Evolutionary conservation across 805 yeast genomes (phyloP), one percentile per base, ranked within the genome.

Genomic region (Metschnikowia vanudenii): DNA sequence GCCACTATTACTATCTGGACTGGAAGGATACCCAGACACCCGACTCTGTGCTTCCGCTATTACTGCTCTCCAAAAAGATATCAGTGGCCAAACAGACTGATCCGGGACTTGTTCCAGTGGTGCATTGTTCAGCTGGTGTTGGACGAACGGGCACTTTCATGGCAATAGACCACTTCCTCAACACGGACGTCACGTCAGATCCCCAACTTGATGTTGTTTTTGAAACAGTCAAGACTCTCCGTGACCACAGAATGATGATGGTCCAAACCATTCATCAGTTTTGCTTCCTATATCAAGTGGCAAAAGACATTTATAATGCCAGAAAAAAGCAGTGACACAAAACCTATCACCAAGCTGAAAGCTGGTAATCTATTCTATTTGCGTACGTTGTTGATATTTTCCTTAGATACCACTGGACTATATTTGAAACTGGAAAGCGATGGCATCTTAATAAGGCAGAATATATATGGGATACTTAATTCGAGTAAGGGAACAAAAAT

Each of bases 81-180:
- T 22, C 41, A 8, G 35, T 9, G 7, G 32, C 36, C n/a, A 49
- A 41, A 16, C 20, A 26, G 10, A n/a, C n/a, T 1, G 31, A 37
- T 11, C 55, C 56, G 18, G 33, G 33, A 7, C 35, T 54, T 17
- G 50, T 50, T 86, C 20, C 65, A 3, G 52, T 62, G 6, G 61
- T 62, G 10, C 98, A 92, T 65, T 92, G 99, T 61, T 88, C 96
- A 6, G 98, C 98, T 1, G 99, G 99, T 0, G 90, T 96, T 60
- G 99, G 99, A 16, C 73, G 99, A 47, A 89, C 98, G 0, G 99
- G 99, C 2, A 87, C 96, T 1, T 67, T 69, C 37, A 64, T 69
- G 37, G 60, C 72, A 13, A 54, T 69, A 20, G 76, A 72, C 54
- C 59, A 72, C 12, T 52, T 71, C 24, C 47, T 46, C 34, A 41